These are phyloP conservation scores for Heliosperma pusillum DNA, from an alignment of 148 eudicot genomes.

Conservation along the genomic window DNA sequence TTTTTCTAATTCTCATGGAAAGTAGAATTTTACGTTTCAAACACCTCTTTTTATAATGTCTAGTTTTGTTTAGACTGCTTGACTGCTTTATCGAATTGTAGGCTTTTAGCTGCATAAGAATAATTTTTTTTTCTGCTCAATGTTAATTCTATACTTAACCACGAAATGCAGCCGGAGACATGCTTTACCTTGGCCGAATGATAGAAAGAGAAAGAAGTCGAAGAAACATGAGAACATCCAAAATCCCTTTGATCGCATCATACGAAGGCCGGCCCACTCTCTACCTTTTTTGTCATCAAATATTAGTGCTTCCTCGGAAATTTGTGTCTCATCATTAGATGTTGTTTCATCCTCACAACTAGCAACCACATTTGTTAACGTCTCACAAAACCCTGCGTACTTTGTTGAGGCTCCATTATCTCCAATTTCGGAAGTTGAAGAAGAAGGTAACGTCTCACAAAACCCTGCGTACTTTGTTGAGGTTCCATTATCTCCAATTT, in stretches of 20 bases:
- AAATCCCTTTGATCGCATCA: conserved; percentile 24
- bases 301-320: background rate
- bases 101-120: too few relatives aligned
- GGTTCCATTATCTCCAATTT: conserved; percentile 42
- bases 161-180: conserved; percentile 7
- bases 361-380: background rate
- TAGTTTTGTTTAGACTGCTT: too few relatives aligned
- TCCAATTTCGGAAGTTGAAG: conserved; percentile 27
- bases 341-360: background rate
- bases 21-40: too few relatives aligned
- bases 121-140: too few relatives aligned
- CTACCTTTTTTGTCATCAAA: background rate
- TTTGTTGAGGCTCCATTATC: conserved; percentile 45
- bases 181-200: conserved; percentile 4
- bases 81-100: too few relatives aligned
- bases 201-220: conserved; percentile 2
- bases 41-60: too few relatives aligned
- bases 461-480: conserved; percentile 37
- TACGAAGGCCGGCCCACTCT: background rate
- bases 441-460: background rate
- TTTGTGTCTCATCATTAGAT: background rate
- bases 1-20: too few relatives aligned
- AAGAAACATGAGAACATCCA: background rate
- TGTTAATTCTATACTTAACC: background rate
- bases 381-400: conserved; percentile 22